Evolutionary conservation across 1,139 yeast species (phyloP), one percentile per base, ranked within the genome.

Genomic region (Taiozyma sp.): DNA sequence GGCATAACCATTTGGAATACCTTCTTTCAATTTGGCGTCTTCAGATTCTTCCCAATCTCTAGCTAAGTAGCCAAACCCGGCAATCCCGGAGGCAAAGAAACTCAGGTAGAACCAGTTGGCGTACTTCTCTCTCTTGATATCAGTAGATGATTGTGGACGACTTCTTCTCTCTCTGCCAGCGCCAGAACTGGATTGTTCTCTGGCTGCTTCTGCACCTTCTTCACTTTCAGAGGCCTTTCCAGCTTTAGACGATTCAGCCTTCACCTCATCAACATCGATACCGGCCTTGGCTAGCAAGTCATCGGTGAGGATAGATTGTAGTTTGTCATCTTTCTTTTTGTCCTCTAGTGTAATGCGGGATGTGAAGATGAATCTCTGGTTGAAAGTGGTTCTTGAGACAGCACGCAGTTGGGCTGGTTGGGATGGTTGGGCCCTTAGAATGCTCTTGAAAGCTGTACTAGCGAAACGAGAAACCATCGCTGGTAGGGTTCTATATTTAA

Each of bases 31-130:
- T 56, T 77, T 75, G 53, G 79, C 81, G 56, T 85, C 87, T 58
- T 86, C 95, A 53, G 76, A 86, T 16, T 79, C 82, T 56, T 88
- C 97, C 91, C 96, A 91, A 62, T 90, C 84, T 68, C 99, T 83
- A 50, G 86, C 79, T 73, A 89, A 69, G 68, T 88, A 93, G 10
- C 81, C 88, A 46, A 79, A 75, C 34, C 89, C 91, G 22, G 83
- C 85, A 42, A 82, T 57, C 3, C 80, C 78, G 21, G 77, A 77
- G 26, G 82, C 80, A n/a, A 88, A 71, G 44, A 87, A 65, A 24
- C 80, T 77, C 50, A 83, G 65, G 68, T 86, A 85, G 62, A 85
- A 83, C 70, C 82, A 71, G 65, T 82, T 84, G 50, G 93, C 90
- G 58, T 79, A 77, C 61, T 74, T 77, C 68, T 87, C 82, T 56